Evolutionary conservation across 139 green algal genomes (phyloP), one percentile per base, ranked within the genome.

Genomic region (Chlamydomonas sphaeroides): DNA sequence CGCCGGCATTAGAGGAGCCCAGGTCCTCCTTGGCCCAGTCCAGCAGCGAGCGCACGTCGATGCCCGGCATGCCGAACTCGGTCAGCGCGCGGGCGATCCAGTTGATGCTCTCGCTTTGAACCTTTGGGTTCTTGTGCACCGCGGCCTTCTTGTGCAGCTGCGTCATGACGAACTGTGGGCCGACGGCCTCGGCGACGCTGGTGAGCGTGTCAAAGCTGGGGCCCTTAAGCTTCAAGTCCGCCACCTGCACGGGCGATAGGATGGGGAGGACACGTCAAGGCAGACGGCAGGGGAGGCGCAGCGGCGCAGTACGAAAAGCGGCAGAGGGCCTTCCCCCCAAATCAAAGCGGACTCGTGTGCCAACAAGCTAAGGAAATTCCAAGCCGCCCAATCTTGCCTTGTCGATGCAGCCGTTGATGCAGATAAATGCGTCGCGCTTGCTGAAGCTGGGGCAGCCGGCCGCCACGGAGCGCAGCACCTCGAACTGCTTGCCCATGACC

Each of bases 61-160:
- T 71, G 6, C 68, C 61, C 5, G 65, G 82, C 36, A 96, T 70
- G 18, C 96, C 95, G 91, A 99, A 99, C n/a, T 98, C 97, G 1
- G 88, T 66, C 10, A 98, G 84, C 0, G 93, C 90, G n/a, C 73
- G 79, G 0, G 78, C 90, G 67, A 98, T 94, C 94, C 94, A 99
- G 38, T 77, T 90, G 42, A 99, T 86, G 18, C 84, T 74, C 84
- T 99, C 97, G 25, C 89, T 91, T 33, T 97, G 88, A 23, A 98
- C 96, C 90, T 99, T 99, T 53, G 97, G 97, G 86, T 98, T 99
- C 89, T 98, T 99, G 89, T 98, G 93, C 18, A 70, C 86, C 0
- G 89, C 87, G 5, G 95, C 93, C 68, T 93, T 91, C 75, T 95
- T 93, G 89, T 98, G 93, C 65, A 98, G 88, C 83, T 95, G 87